Base-by-base conservation (phyloP, 352 stramenopile species). In the Phytophthora pluvialis region DNA sequence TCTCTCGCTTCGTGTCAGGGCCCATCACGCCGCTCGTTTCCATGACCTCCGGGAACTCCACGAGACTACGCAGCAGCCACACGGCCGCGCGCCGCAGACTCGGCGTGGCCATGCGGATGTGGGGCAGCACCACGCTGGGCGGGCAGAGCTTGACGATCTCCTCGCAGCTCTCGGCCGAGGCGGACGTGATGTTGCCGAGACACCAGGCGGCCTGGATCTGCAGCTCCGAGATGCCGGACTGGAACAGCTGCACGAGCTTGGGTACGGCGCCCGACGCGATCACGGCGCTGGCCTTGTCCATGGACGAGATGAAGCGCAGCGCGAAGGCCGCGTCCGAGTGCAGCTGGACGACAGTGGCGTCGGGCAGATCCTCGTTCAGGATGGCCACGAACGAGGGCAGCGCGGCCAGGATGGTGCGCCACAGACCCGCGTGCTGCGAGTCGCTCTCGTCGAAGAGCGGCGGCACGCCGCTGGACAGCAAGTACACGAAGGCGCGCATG, bases 161-260 rank as follows among this genome's bases (percentile, higher is more conserved):
- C 35, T 91, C 80, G 45, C 88, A 96, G 61, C 78, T 90, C 31
- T 73, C 71, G 11, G 86, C 55, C 28, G 83, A 93, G 52, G 92
- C 86, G 35, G 82, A 91, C 42, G 88, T 86, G 29, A 96, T 89
- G 59, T 96, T 96, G 18, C 88, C 88, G 5, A 96, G 76, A 68
- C 86, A 94, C 88, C 88, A 96, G 18, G 88, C 86, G 2, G 86
- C 86, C 52, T 96, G 88, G 70, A 96, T 93, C 67, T 96, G 88
- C 50, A 96, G 71, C 66, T 96, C 88, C 28, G 88, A 94, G 50
- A 96, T 91, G 25, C 88, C 88, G 12, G 80, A 91, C 59, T 94
- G 85, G 70, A 96, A 92, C 18, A 96, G 72, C 61, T 93, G 77
- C 42, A 94, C 86, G 38, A 96, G 77, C 56, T 90, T 85, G 0